Evolutionary conservation across 768 basidiomycete species (phyloP).

Genomic region (Wakefieldia striispora): DNA sequence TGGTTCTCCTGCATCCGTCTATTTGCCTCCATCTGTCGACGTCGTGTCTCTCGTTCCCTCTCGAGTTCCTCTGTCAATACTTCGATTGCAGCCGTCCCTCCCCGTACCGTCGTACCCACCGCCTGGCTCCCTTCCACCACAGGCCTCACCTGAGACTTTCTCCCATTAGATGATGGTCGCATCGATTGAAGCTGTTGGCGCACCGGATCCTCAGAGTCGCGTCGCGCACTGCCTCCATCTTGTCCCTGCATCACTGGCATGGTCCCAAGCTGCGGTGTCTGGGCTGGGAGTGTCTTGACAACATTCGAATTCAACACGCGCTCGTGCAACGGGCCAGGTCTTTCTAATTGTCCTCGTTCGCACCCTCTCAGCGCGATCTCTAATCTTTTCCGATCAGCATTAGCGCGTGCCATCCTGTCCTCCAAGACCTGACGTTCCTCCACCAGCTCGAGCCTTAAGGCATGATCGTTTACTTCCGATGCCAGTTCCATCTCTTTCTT

Average conservation of each 20-base stretch:
- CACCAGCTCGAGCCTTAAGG: not conserved
- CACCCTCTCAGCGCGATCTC: not conserved
- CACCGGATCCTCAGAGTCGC: not conserved
- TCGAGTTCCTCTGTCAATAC: not conserved
- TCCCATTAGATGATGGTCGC: not conserved
- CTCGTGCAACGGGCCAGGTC: not conserved
- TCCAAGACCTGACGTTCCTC: not conserved
- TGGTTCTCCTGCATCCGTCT: not conserved
- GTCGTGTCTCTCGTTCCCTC: not conserved
- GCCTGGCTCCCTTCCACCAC: not conserved
- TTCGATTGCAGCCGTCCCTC: not conserved
- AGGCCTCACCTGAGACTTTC: not conserved
- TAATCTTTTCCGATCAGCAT: slow-evolving; percentile 1
- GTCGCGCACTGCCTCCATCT: not conserved
- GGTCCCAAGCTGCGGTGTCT: too few relatives aligned
- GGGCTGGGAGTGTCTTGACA: too few relatives aligned
- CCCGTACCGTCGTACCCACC: not conserved
- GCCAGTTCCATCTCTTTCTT: slow-evolving; percentile 41
- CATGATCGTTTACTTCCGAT: slow-evolving; percentile 15
- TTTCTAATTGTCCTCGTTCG: not conserved
- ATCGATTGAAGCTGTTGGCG: not conserved
- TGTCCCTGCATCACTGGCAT: too few relatives aligned
- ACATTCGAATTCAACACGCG: too few relatives aligned
- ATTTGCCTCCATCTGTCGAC: not conserved
- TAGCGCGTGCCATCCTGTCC: not conserved